Percentiles rank a stretch among this genome's conserved stretches.
These are phyloP conservation scores for Cinchona pubescens DNA, from an alignment of 257 asterid genomes.

Conservation along the genomic window DNA sequence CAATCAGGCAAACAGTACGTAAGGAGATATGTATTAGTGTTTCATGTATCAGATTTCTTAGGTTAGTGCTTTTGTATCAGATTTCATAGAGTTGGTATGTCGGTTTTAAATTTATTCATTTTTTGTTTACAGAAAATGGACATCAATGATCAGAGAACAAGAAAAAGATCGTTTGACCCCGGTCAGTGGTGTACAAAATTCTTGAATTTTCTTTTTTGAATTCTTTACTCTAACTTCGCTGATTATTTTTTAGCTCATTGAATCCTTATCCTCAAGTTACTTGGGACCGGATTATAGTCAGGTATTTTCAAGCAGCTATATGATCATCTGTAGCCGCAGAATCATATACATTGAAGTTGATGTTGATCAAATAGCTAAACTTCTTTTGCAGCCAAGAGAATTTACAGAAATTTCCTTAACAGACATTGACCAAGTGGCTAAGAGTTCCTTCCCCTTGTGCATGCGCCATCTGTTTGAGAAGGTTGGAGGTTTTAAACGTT, in stretches of 20 bases:
- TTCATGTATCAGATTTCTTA: background rate
- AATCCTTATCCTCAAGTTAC: constrained; percentile 87
- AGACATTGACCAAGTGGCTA: constrained; percentile 89
- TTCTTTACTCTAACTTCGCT: constrained; percentile 31
- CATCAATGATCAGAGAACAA: constrained; percentile 82
- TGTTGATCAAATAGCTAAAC: constrained; percentile 30
- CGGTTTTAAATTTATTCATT: background rate
- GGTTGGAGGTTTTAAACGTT: constrained; percentile 37
- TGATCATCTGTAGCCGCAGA: constrained; percentile 11
- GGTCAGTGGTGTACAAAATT: constrained; percentile 46
- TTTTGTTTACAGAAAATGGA: constrained; percentile 77
- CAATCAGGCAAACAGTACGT: background rate
- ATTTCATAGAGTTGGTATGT: background rate
- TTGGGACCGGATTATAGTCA: constrained; percentile 92
- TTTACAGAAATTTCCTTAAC: constrained; percentile 60
- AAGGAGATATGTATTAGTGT: background rate
- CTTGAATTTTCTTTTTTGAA: constrained; percentile 11
- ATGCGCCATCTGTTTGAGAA: constrained; percentile 94
- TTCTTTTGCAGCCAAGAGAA: constrained; percentile 64
- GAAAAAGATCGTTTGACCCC: constrained; percentile 93
- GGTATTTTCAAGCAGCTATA: constrained; percentile 42
- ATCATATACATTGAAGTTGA: constrained; percentile 8
- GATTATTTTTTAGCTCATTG: constrained; percentile 56
- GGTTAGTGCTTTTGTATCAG: background rate
- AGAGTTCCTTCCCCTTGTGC: constrained; percentile 90